These are phyloP conservation scores for Umbellularia californica DNA, from an alignment of 164 flowering plant genomes.

Conservation along the genomic window DNA sequence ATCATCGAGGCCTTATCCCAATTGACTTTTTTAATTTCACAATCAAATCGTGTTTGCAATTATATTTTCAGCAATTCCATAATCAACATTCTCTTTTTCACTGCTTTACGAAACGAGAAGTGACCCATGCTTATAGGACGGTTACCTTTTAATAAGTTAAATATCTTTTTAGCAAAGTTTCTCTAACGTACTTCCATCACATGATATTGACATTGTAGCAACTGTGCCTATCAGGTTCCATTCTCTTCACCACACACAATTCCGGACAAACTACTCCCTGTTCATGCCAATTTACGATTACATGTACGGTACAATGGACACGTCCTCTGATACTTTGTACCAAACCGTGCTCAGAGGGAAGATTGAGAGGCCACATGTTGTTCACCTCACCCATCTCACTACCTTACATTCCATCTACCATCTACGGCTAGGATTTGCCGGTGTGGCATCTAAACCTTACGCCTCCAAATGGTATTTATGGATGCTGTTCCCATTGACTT, in stretches of 20 bases:
- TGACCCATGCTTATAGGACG: too few relatives aligned
- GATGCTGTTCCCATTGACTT: slow-evolving; percentile 60
- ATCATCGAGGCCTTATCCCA: too few relatives aligned
- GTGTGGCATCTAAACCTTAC: slow-evolving; percentile 55
- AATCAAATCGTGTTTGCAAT: too few relatives aligned
- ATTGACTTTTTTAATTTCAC: too few relatives aligned
- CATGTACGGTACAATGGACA: slow-evolving; percentile 57
- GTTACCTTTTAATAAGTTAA: too few relatives aligned
- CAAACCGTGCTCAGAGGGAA: slow-evolving; percentile 32
- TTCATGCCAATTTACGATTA: slow-evolving; percentile 61
- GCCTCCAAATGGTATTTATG: slow-evolving; percentile 56
- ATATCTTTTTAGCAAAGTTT: too few relatives aligned
- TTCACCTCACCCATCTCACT: slow-evolving; percentile 68
- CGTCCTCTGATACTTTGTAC: slow-evolving; percentile 40
- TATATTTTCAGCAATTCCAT: too few relatives aligned
- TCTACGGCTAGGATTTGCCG: slow-evolving; percentile 52
- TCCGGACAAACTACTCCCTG: slow-evolving; percentile 47
- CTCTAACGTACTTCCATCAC: too few relatives aligned
- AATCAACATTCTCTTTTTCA: too few relatives aligned
- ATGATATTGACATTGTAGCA: too few relatives aligned
- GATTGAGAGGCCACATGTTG: slow-evolving; percentile 47
- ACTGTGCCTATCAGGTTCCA: slow-evolving; percentile 31
- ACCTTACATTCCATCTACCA: slow-evolving; percentile 67
- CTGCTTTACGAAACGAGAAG: too few relatives aligned
- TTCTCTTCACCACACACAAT: slow-evolving; percentile 55